These are phyloP conservation scores for Pseudopithomyces maydicus DNA, from an alignment of 2,329 filamentous ascomycete species.

Conservation along the genomic window DNA sequence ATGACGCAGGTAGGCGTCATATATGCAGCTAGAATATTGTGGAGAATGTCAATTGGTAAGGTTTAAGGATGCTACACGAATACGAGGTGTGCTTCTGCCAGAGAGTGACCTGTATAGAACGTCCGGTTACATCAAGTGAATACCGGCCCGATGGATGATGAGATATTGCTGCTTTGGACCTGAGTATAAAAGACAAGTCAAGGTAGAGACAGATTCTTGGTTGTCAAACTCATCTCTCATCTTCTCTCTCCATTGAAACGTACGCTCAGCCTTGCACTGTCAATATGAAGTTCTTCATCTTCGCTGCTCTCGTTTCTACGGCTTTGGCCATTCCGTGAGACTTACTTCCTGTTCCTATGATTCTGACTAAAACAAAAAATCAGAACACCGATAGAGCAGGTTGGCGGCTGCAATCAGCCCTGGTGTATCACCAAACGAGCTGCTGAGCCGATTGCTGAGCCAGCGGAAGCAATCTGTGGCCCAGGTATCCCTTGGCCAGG, in stretches of 20 bases:
- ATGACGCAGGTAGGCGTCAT: not conserved
- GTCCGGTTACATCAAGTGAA: too few relatives aligned
- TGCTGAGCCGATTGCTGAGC: not conserved
- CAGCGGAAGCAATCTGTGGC: conserved; percentile 6
- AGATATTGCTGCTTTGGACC: not conserved
- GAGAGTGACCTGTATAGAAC: not conserved
- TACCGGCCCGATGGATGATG: not conserved
- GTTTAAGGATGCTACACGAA: not conserved
- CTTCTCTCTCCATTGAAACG: not conserved
- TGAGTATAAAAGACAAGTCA: not conserved
- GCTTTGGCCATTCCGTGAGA: conserved; percentile 1
- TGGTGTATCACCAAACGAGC: not conserved
- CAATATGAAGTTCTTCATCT: not conserved
- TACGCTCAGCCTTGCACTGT: not conserved
- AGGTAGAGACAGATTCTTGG: not conserved
- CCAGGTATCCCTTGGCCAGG: not conserved
- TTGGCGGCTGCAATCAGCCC: not conserved
- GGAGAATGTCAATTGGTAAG: not conserved
- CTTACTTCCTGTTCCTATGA: not conserved
- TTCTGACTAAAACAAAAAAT: not conserved
- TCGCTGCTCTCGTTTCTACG: not conserved
- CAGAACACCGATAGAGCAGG: not conserved
- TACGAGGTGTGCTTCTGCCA: not conserved
- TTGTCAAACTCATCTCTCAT: not conserved
- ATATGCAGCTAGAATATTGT: not conserved